These are phyloP conservation scores for Cordyceps cicadae DNA, from an alignment of 2,329 filamentous ascomycete genomes.

Conservation along the genomic window DNA sequence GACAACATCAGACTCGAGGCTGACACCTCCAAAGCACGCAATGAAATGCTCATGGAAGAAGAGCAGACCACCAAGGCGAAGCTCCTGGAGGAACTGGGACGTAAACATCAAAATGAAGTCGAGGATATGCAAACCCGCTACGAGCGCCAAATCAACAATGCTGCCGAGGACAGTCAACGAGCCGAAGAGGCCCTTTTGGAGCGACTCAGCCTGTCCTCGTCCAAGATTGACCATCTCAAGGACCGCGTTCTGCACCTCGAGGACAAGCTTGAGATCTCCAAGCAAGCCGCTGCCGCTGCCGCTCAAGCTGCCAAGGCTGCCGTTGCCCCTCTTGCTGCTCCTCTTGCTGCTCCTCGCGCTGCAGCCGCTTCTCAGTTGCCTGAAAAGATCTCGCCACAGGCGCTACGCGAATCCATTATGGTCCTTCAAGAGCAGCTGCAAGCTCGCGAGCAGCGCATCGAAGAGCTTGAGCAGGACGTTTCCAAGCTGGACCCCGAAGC, in stretches of 20 bases:
- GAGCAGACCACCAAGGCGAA: slow-evolving; percentile 60
- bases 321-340: slow-evolving; percentile 29
- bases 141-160: slow-evolving; percentile 63
- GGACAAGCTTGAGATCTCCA: slow-evolving; percentile 84
- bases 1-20: slow-evolving; percentile 71
- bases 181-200: slow-evolving; percentile 73
- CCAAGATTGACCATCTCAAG: slow-evolving; percentile 77
- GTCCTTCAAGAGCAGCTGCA: slow-evolving; percentile 95
- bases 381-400: slow-evolving; percentile 88
- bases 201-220: slow-evolving; percentile 70
- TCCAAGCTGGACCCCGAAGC: slow-evolving; percentile 66
- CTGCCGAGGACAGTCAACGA: slow-evolving; percentile 72
- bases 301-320: slow-evolving; percentile 62
- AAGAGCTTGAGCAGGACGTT: slow-evolving; percentile 70
- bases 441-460: slow-evolving; percentile 82
- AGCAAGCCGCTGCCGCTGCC: slow-evolving; percentile 76
- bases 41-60: slow-evolving; percentile 79
- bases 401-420: slow-evolving; percentile 89
- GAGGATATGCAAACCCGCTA: slow-evolving; percentile 71
- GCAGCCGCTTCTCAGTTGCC: slow-evolving; percentile 44
- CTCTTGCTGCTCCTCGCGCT: slow-evolving; percentile 34
- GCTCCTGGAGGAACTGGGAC: slow-evolving; percentile 40
- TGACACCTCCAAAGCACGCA: slow-evolving; percentile 70
- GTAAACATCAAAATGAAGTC: slow-evolving; percentile 58
- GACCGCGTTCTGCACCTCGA: slow-evolving; percentile 79